Base-by-base conservation (phyloP, 2,329 filamentous ascomycete species). In the Aspergillus sclerotialis region DNA sequence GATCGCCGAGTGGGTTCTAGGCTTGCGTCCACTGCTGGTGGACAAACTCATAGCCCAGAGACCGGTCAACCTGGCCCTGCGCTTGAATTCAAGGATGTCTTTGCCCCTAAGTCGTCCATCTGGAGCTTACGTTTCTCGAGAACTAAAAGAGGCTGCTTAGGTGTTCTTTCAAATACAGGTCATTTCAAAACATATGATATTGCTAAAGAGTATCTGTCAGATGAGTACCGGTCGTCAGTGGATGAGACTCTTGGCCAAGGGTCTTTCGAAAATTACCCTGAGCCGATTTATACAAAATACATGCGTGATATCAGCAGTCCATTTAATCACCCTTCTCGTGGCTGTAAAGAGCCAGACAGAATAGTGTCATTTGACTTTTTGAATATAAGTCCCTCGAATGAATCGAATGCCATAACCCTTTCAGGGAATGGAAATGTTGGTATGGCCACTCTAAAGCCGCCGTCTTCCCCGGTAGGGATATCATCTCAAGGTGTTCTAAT, bases 71-170 rank as follows among this genome's bases (percentile, higher is more conserved):
- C 58, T n/a, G 68, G 66, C 5, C 63, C 75, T 12, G 71, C 77
- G 1, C 59, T 80, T n/a, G 74, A 78, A 34, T 67, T 79, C 36
- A 67, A 66, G 36, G 71, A 73, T 33, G 67, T 72, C 1, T 65
- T 78, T 10, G 66, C 73, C 19, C 54, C 66, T 0, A 65, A 66
- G 13, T 64, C 72, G 8, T 67, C 67, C 2, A 76, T 81, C 28
- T 80, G 76, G 76, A 79, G 74, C 51, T 53, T 80, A 36, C 69
- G 76, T 7, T 81, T 77, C 47, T 78, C 73, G 3, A 74, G 72
- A 14, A 71, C 68, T 5, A 74, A 71, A 49, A 63, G 72, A 36
- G 75, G 75, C 9, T 72, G 68, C 14, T 66, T 81, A 25, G 76
- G 73, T 7, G 68, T 77, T 9, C 65, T 79, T 27, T 72, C 76